Conservation (phyloP, 2,329 filamentous ascomycete genomes). For the Pyricularia sp. region DNA sequence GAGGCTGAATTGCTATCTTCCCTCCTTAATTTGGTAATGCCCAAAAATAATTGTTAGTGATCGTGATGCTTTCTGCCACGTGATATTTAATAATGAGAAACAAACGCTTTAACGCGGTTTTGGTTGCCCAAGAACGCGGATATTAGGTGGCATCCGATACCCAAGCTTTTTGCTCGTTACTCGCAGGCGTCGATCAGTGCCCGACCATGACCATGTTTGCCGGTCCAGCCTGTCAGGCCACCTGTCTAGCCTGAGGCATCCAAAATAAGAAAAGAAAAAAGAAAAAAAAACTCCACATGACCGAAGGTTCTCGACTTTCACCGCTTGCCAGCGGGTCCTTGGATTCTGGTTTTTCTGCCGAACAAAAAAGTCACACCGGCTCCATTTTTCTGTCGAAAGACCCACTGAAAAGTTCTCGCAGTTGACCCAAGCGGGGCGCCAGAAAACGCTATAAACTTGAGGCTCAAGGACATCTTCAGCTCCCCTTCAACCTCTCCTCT, state of each 20-base stretch:
- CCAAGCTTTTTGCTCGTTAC: background rate
- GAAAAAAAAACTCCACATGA: background rate
- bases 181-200: background rate
- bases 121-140: background rate
- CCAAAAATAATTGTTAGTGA: background rate
- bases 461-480: background rate
- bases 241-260: background rate
- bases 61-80: background rate
- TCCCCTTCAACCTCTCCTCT: background rate
- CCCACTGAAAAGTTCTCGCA: background rate
- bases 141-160: background rate
- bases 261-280: background rate
- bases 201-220: background rate
- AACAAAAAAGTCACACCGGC: background rate
- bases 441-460: background rate
- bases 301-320: background rate
- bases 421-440: background rate
- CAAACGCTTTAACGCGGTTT: too few species aligned
- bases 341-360: background rate
- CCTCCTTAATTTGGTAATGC: background rate
- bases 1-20: background rate
- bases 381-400: background rate
- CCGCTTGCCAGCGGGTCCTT: background rate
- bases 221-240: background rate
- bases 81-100: background rate